Conservation (phyloP, 306 rosid species). For the Ochetophila trinervis region DNA sequence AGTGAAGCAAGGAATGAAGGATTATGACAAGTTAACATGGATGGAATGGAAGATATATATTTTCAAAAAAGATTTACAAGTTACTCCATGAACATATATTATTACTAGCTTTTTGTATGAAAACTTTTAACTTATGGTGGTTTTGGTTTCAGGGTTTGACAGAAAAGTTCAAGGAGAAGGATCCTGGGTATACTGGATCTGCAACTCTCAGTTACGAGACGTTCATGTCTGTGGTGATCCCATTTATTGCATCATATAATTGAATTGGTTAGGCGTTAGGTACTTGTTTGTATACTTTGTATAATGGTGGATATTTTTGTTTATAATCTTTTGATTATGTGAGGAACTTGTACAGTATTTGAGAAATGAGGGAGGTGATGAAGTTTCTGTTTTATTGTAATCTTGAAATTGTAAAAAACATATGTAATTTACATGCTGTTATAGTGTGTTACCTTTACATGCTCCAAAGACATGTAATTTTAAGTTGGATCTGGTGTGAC, state of each 20-base stretch:
- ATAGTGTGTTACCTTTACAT: too few species aligned
- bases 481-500: too few species aligned
- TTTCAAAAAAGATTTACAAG: not conserved
- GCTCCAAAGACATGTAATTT: too few species aligned
- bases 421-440: too few species aligned
- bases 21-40: too few species aligned
- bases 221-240: constrained; percentile 77
- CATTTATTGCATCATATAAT: constrained; percentile 74
- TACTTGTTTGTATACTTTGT: not conserved
- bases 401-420: too few species aligned
- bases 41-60: not conserved
- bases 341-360: not conserved
- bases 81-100: not conserved
- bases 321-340: not conserved
- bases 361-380: too few species aligned
- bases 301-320: not conserved
- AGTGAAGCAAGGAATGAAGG: not conserved
- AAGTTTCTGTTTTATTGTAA: not conserved
- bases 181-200: constrained; percentile 50
- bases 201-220: constrained; percentile 61
- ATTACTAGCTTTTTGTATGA: not conserved
- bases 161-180: constrained; percentile 86
- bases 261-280: constrained; percentile 26
- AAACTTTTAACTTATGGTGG: not conserved
- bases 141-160: constrained; percentile 72